A percentile compares a stretch with the other conserved stretches of the same genome.
Conservation (phyloP, 2,329 filamentous ascomycete species). For the Daldinia eschscholtzii region DNA sequence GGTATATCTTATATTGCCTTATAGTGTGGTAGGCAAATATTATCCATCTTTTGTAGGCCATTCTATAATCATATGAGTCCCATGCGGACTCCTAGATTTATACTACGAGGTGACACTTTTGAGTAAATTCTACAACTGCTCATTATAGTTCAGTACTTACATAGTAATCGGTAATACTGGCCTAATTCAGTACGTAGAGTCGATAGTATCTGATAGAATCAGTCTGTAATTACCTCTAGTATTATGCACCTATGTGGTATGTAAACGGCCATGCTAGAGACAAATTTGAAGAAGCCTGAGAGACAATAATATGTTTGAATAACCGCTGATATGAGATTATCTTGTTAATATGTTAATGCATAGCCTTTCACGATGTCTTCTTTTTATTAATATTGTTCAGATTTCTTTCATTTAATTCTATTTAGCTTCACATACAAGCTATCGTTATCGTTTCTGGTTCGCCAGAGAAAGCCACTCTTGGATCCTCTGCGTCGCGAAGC, state of each 20-base stretch:
- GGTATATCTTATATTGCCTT: background rate
- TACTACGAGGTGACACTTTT: background rate
- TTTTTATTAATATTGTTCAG: background rate
- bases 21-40: background rate
- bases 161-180: no score
- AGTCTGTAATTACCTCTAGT: no score
- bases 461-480: constrained; percentile 50
- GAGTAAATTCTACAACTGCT: no score
- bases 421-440: background rate
- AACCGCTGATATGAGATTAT: no score
- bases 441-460: constrained; percentile 3
- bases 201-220: no score
- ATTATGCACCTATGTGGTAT: background rate
- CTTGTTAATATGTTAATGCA: no score
- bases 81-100: background rate
- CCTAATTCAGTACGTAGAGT: no score
- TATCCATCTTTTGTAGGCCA: background rate
- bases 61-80: no score
- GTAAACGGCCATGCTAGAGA: background rate
- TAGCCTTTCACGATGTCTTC: background rate
- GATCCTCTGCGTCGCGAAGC: constrained; percentile 40
- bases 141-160: no score
- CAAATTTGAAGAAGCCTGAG: no score
- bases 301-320: no score
- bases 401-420: background rate